Percentiles rank a stretch among this genome's conserved stretches.
phyloP scores from a whole-genome alignment of 768 basidiomycete species.

The Hydnum rufescens region DNA sequence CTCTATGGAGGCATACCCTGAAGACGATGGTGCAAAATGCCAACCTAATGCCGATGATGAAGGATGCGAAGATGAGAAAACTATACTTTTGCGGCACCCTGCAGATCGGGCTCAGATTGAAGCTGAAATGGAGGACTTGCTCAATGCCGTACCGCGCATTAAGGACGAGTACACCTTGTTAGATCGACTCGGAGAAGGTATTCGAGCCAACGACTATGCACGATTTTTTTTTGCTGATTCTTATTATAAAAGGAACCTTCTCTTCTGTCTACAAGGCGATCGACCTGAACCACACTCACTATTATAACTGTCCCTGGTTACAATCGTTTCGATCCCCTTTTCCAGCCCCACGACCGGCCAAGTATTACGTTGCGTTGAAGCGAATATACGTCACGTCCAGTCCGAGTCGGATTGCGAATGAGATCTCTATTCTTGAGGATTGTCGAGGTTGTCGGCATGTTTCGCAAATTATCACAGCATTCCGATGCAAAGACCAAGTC shows the following conservation, averaged over 20 bases:
- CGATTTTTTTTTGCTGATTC: neutral
- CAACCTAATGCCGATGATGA: conserved; percentile 3
- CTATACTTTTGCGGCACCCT: conserved; percentile 32
- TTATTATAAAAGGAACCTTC: conserved; percentile 49
- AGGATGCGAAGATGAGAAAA: conserved; percentile 41
- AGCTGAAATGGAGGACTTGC: conserved; percentile 56
- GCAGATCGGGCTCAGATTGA: conserved; percentile 60
- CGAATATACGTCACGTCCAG: conserved; percentile 93
- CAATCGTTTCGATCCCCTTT: conserved; percentile 36
- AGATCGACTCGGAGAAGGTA: conserved; percentile 74
- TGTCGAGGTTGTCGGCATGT: conserved; percentile 71
- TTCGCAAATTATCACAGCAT: conserved; percentile 87
- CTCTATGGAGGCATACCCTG: neutral
- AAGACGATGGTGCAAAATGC: neutral
- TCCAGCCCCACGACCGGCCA: conserved; percentile 13
- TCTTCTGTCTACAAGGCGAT: conserved; percentile 98
- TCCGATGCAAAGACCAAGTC: conserved; percentile 78
- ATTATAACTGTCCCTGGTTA: conserved; percentile 59
- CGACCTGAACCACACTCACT: conserved; percentile 53
- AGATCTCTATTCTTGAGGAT: conserved; percentile 75
- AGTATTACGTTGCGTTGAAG: conserved; percentile 78
- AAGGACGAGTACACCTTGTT: conserved; percentile 51
- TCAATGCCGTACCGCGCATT: conserved; percentile 45
- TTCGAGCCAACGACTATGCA: conserved; percentile 5
- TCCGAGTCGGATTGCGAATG: conserved; percentile 81